Percentiles rank a stretch among this genome's conserved stretches.
These are phyloP conservation scores for Aaosphaeria arxii DNA, from an alignment of 2,329 filamentous ascomycete genomes.

Conservation along the genomic window DNA sequence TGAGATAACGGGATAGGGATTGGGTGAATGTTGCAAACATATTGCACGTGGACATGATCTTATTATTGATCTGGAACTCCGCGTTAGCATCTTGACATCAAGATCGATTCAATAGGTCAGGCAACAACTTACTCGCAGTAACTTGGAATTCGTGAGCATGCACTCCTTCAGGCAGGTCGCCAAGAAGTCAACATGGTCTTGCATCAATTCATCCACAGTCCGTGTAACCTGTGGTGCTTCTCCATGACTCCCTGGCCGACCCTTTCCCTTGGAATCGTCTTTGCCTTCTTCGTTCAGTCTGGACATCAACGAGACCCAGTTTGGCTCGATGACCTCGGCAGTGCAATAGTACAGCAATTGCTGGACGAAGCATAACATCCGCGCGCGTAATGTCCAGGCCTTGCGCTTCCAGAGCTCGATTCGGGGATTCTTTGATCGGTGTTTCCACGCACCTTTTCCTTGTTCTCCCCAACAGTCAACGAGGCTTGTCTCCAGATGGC, in stretches of 20 bases:
- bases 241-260: slow-evolving; percentile 26
- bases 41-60: slow-evolving; percentile 92
- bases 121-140: slow-evolving; percentile 69
- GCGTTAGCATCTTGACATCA: neutral
- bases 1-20: slow-evolving; percentile 79
- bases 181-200: slow-evolving; percentile 96
- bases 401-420: slow-evolving; percentile 91
- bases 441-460: slow-evolving; percentile 78
- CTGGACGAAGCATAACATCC: slow-evolving; percentile 97
- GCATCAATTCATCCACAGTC: slow-evolving; percentile 97
- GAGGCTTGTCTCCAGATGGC: slow-evolving; percentile 84
- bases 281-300: slow-evolving; percentile 62
- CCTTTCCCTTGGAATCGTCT: slow-evolving; percentile 46
- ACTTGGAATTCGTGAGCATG: slow-evolving; percentile 96
- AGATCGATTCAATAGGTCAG: neutral
- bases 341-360: slow-evolving; percentile 97
- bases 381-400: slow-evolving; percentile 84
- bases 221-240: slow-evolving; percentile 53
- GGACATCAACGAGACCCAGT: slow-evolving; percentile 94
- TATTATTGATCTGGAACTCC: slow-evolving; percentile 80
- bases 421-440: slow-evolving; percentile 67
- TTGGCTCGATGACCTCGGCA: slow-evolving; percentile 94
- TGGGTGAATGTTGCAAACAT: slow-evolving; percentile 90
- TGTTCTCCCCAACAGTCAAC: slow-evolving; percentile 89
- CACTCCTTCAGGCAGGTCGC: slow-evolving; percentile 98